Base-by-base conservation (phyloP, 2,329 filamentous ascomycete species). In the Aspergillus sp. region DNA sequence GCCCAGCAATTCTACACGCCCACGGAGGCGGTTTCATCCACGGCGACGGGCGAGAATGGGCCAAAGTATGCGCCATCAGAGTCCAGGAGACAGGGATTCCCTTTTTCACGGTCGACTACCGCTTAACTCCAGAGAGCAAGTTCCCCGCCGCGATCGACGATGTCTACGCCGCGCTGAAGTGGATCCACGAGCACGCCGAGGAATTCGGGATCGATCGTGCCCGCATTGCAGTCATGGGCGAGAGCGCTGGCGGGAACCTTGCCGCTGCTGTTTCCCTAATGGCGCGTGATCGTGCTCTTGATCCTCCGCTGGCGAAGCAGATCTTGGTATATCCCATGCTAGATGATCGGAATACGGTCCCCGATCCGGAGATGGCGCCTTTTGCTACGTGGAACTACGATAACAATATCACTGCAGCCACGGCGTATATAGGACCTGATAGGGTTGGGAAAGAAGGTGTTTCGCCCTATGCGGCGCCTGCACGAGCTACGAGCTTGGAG, bases 101-200 rank as follows among this genome's bases (percentile, higher is more conserved):
- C n/a, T 36, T 39, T 20, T 49, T 68, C 44, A 62, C 64, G 3
- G 62, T 67, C 1, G 61, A 67, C 18, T 68, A 71, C 59, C 49
- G 66, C 4, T 53, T 66, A 12, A 59, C 67, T 0, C 69, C 69
- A 0, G 66, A 71, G 24, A 38, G 66, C 20, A 62, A 62, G 2
- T 68, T 63, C 64, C 68, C 17, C 2, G 52, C 58, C 0, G 47
- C 59, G 0, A 58, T 67, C 6, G 63, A 71, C 48, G 69, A 71
- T 39, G 42, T 61, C 18, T 64, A 62, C 36, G 65, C 68, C 8
- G 64, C 64, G 2, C 39, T 71, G 5, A 43, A 61, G 2, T 69
- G 64, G 66, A 43, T 68, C 3, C 60, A 60, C 55, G 48, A 59
- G 5, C 53, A 65, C 9, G 62, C 57, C 1, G 45, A 55, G 1